These are phyloP conservation scores for Ganoderma lingzhi DNA, from an alignment of 1,284 basidiomycete genomes.

Conservation along the genomic window DNA sequence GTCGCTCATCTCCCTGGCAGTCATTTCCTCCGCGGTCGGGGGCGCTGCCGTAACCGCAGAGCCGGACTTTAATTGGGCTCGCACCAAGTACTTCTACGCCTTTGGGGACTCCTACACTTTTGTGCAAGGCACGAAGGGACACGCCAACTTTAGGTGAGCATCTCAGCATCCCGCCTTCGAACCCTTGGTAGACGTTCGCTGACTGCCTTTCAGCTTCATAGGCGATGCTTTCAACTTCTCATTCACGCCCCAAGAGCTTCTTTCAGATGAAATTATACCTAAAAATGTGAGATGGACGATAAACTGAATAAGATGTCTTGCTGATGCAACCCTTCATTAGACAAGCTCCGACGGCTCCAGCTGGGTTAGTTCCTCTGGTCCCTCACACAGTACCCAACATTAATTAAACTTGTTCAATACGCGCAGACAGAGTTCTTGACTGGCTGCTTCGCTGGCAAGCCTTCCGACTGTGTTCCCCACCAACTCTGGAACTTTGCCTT, in stretches of 20 bases:
- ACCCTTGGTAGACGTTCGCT: background rate
- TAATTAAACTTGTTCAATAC: background rate
- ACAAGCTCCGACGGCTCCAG: constrained; percentile 63
- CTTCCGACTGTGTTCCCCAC: constrained; percentile 50
- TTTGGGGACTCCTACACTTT: constrained; percentile 67
- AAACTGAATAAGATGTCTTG: background rate
- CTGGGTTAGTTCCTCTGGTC: constrained; percentile 46
- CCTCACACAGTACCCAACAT: background rate
- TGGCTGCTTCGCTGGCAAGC: constrained; percentile 55
- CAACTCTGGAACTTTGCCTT: constrained; percentile 68
- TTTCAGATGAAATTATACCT: constrained; percentile 54
- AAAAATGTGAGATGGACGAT: constrained; percentile 48
- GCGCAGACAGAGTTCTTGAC: constrained; percentile 59
- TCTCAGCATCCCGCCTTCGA: background rate
- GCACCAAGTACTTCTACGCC: constrained; percentile 53
- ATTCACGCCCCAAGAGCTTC: constrained; percentile 53
- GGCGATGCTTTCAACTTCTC: constrained; percentile 53
- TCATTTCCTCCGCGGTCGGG: background rate
- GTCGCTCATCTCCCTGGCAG: background rate
- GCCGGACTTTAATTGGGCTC: constrained; percentile 48
- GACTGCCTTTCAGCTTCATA: constrained; percentile 50
- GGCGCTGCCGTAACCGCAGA: background rate
- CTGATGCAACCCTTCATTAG: constrained; percentile 36
- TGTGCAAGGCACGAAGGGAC: constrained; percentile 56
- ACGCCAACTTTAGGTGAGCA: constrained; percentile 56